Base-by-base conservation (phyloP, 1,139 yeast genomes). In the Yamadazyma trypodendri region DNA sequence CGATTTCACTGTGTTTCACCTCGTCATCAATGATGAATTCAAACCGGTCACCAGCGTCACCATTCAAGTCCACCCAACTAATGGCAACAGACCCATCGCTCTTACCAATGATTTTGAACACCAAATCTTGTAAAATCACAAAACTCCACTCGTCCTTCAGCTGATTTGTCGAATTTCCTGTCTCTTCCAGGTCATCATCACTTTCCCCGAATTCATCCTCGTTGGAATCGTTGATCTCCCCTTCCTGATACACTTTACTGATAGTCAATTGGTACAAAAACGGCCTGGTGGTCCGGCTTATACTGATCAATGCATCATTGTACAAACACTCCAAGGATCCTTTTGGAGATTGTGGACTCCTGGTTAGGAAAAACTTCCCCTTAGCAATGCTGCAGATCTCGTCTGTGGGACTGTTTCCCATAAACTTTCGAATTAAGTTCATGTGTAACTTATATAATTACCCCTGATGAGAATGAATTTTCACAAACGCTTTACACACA, bases 301-400 rank as follows among this genome's bases (percentile, higher is more conserved):
- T 79, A 2, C 81, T 67, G 13, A 90, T 81, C 37, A 79, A 79
- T 1, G 96, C 92, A 51, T 88, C 96, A 45, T 79, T 84, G 36
- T 77, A 83, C 30, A 92, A 71, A 57, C 96, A 89, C 59, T 92
- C 97, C 31, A 81, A 69, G 21, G 81, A 89, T 3, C 96, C 92
- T 56, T 87, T 87, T 11, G 96, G 96, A 6, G 95, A 84, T 12
- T 72, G 73, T 7, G 87, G 86, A 4, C 85, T 72, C 35, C 97
- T 69, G 20, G 85, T 73, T 34, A 90, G 68, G 54, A 73, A 85
- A 38, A 92, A 71, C 59, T 81, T 84, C 6, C 97, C 98, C 1
- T 84, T 75, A 2, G 96, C 88, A 35, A 92, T 73, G 54, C 77
- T 72, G 11, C 81, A 80, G 32, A 87, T 63, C 48, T 84, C 95